Conservation (phyloP, 1,284 basidiomycete species). For the Rhodofomes roseus region DNA sequence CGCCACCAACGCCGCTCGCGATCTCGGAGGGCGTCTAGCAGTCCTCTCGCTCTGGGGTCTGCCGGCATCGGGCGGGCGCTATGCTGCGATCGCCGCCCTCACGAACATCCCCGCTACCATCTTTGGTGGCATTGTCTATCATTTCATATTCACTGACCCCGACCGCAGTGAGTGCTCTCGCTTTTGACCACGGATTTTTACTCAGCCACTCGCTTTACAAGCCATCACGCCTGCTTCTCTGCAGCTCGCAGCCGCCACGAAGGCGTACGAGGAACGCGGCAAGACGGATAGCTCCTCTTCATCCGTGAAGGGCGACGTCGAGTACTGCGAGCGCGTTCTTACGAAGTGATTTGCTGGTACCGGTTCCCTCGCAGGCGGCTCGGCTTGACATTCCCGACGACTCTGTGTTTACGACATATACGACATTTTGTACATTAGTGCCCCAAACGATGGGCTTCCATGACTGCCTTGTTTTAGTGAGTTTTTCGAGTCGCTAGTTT, state of each 20-base stretch:
- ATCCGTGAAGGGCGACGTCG: neutral
- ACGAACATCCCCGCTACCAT: conserved; percentile 65
- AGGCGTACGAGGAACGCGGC: conserved; percentile 5
- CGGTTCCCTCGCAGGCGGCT: neutral
- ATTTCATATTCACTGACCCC: conserved; percentile 54
- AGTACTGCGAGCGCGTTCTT: neutral
- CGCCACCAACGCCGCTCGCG: conserved; percentile 63
- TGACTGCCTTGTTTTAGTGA: neutral
- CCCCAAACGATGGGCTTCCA: neutral
- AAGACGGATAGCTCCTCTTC: neutral
- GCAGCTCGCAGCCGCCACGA: neutral
- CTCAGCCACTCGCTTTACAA: neutral
- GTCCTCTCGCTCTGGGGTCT: conserved; percentile 57
- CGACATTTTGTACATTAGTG: neutral
- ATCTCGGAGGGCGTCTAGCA: conserved; percentile 58
- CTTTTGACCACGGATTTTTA: neutral
- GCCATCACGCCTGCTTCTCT: conserved; percentile 2
- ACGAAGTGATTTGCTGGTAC: neutral
- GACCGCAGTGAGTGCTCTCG: conserved; percentile 35
- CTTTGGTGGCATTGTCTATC: conserved; percentile 49
- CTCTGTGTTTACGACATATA: neutral
- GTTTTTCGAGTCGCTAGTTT: no score
- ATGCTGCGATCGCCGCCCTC: conserved; percentile 61
- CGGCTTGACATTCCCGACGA: no score
- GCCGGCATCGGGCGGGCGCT: conserved; percentile 49